Percentiles rank a stretch among this genome's conserved stretches.
These are phyloP conservation scores for Aspergillus brasiliensis DNA, from an alignment of 2,329 filamentous ascomycete genomes.

Conservation along the genomic window DNA sequence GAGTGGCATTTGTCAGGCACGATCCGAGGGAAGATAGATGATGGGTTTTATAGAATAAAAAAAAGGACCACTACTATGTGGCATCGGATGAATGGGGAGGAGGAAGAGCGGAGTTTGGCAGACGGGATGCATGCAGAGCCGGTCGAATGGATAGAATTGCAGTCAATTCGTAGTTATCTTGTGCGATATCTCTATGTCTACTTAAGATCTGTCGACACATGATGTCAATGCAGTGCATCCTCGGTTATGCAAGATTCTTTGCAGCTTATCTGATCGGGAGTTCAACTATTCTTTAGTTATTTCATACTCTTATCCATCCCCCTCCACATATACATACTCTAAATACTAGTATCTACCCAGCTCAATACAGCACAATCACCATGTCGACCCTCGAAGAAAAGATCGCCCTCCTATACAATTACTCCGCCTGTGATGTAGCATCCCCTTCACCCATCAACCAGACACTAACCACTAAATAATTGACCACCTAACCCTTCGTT, in stretches of 20 bases:
- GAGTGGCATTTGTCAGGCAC: no score
- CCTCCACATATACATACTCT: background rate
- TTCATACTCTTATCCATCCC: no score
- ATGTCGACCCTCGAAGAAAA: conserved; percentile 40
- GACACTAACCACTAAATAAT: background rate
- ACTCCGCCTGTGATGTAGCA: conserved; percentile 49
- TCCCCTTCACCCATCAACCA: background rate
- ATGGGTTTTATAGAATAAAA: no score
- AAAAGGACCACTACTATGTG: no score
- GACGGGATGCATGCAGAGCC: background rate
- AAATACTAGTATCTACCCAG: background rate
- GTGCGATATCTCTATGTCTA: no score
- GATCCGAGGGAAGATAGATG: no score
- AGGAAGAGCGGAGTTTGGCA: background rate
- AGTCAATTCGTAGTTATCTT: background rate
- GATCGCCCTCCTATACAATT: conserved; percentile 36
- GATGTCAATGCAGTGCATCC: no score
- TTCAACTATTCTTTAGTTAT: no score
- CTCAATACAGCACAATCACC: conserved; percentile 18
- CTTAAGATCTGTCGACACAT: no score
- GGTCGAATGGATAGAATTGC: background rate
- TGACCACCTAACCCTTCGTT: background rate
- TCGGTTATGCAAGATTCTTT: no score
- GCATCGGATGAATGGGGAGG: background rate
- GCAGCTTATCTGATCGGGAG: no score